Evolutionary conservation across 1,139 yeast genomes (phyloP), one percentile per base, ranked within the genome.

Genomic region (Candida mesenterica): DNA sequence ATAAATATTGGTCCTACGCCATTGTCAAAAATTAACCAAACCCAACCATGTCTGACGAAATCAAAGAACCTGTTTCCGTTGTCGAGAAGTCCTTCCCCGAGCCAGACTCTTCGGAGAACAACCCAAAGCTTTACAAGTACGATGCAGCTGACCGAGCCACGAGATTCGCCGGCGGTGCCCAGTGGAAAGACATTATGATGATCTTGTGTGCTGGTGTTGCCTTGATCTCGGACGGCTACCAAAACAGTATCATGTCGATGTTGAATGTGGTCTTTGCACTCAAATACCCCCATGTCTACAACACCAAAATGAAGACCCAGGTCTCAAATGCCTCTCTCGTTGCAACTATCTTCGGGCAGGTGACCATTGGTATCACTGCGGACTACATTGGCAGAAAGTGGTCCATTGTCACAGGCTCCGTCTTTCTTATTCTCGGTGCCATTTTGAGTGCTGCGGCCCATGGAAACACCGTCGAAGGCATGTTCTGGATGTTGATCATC

Each of bases 401-500:
- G 67, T 79, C 83, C 8, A 75, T 79, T 46, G 63, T 77, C 9
- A 52, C 71, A 9, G 79, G 82, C 6, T 76, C 83, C 1, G 42
- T 66, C 9, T 57, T 77, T 40, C 66, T 79, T 47, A 77, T 78
- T 12, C 39, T 76, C 17, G 84, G 84, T 31, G 68, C 82, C 13
- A 61, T 74, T 31, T 41, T 77, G 47, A 77, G 79, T 44, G 70
- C 82, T 26, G 83, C 81, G 14, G 61, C 83, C 7, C 79, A 76
- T 44, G 85, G 83, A 22, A 44, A 39, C 10, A 59, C 79, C 19
- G 56, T 55, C 12, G 47, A 54, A 4, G 83, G 82, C 9, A 73
- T 79, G 81, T 79, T 84, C 51, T 82, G 89, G 89, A 80, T 82
- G 87, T 65, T 82, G 50, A 72, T 79, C 31, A 75, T 82, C 22